Percentiles rank a stretch among this genome's conserved stretches.
Evolutionary conservation across 2,329 filamentous ascomycete species (phyloP).

Genomic region (Ceratocystis lukuohia): DNA sequence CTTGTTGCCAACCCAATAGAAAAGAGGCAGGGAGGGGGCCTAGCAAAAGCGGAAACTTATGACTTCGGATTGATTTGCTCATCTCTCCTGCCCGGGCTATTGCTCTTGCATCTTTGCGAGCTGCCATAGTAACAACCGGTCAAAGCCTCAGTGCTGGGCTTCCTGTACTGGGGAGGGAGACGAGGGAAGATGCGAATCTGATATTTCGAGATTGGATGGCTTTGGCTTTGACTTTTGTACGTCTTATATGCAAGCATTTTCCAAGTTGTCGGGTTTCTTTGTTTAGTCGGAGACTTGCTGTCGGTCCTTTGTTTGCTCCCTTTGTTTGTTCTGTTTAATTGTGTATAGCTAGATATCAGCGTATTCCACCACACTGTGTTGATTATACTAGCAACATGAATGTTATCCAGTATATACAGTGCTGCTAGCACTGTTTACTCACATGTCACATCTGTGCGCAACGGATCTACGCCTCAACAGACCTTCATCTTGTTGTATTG

Average conservation of each 20-base stretch:
- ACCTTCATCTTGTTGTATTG: not conserved
- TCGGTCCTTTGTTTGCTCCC: not conserved
- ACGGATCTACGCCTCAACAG: not conserved
- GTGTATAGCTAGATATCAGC: not conserved
- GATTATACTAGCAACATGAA: too few species aligned
- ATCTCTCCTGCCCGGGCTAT: not conserved
- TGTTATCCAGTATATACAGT: not conserved
- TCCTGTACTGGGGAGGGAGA: too few species aligned
- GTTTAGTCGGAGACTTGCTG: not conserved
- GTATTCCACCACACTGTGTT: not conserved
- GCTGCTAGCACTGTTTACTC: not conserved
- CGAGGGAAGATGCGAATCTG: not conserved
- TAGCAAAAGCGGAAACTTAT: not conserved
- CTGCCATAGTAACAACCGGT: not conserved
- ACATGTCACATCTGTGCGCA: not conserved
- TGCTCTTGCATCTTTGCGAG: not conserved
- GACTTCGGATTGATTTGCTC: not conserved
- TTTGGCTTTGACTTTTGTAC: not conserved
- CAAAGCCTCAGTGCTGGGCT: not conserved
- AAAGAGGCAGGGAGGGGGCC: too few species aligned
- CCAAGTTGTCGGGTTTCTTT: not conserved
- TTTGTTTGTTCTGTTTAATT: not conserved
- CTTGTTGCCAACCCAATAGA: not conserved
- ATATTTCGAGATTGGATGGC: constrained; percentile 2
- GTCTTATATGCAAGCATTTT: constrained; percentile 2